Evolutionary conservation across 116 monocot species (phyloP).

Genomic region (Iris pallida): DNA sequence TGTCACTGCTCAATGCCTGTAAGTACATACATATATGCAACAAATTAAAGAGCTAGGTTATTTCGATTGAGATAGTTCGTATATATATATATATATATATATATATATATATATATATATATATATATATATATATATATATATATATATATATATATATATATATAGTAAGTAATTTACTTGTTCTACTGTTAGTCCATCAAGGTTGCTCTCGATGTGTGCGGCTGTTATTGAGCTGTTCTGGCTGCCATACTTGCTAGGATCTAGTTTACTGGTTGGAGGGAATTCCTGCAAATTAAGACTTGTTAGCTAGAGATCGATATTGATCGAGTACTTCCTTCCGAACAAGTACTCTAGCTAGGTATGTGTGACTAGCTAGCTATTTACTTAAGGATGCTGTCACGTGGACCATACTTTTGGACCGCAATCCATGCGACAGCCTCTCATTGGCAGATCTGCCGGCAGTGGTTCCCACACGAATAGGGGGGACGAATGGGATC

Average conservation of each 20-base stretch:
- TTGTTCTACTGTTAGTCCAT: constrained; percentile 43
- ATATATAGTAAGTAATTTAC: no score
- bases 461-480: no score
- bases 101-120: not conserved
- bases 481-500: no score
- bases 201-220: constrained; percentile 48
- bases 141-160: not conserved
- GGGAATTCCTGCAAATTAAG: constrained; percentile 72
- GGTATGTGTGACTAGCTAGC: not conserved
- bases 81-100: no score
- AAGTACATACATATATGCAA: no score
- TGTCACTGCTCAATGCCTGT: constrained; percentile 50
- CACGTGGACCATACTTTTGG: not conserved
- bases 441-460: no score
- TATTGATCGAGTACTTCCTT: no score
- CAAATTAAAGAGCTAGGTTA: no score
- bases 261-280: constrained; percentile 61
- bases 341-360: no score
- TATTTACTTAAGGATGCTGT: not conserved
- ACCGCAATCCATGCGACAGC: no score
- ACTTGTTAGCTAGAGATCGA: no score
- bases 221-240: constrained; percentile 58
- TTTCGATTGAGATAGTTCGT: not conserved
- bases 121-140: not conserved
- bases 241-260: constrained; percentile 53